Evolutionary conservation across 208 protist genomes (phyloP).

Genomic region (Giardia duodenalis): DNA sequence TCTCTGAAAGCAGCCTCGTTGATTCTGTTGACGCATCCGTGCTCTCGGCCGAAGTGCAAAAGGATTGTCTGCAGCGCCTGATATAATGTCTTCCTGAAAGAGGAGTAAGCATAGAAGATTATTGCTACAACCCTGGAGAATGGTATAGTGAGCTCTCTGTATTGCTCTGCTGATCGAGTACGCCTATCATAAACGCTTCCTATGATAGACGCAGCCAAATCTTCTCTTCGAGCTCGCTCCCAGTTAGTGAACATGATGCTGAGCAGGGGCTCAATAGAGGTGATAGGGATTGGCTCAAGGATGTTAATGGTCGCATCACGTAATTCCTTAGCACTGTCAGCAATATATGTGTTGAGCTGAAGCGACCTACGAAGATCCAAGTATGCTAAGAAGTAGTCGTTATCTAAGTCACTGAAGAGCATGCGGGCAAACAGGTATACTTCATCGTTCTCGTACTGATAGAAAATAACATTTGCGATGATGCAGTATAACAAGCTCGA

Average conservation of each 20-base stretch:
- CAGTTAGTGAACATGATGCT: neutral
- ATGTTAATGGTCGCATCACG: neutral
- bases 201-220: neutral
- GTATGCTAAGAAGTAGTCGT: neutral
- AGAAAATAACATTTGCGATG: neutral
- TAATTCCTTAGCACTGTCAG: too few species aligned
- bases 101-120: neutral
- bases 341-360: neutral
- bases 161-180: neutral
- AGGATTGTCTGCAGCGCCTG: neutral
- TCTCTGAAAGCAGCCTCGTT: neutral
- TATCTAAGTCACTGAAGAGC: neutral
- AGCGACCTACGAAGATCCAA: neutral
- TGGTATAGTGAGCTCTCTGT: neutral
- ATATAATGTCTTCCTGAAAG: neutral
- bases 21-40: neutral
- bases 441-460: neutral
- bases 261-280: neutral
- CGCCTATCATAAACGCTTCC: too few species aligned
- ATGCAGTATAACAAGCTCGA: neutral
- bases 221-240: neutral
- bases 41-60: neutral
- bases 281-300: neutral
- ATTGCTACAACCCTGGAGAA: neutral
- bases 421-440: neutral